phyloP scores from a whole-genome alignment of 352 stramenopile genomes.

The Aphanomyces cochlioides region DNA sequence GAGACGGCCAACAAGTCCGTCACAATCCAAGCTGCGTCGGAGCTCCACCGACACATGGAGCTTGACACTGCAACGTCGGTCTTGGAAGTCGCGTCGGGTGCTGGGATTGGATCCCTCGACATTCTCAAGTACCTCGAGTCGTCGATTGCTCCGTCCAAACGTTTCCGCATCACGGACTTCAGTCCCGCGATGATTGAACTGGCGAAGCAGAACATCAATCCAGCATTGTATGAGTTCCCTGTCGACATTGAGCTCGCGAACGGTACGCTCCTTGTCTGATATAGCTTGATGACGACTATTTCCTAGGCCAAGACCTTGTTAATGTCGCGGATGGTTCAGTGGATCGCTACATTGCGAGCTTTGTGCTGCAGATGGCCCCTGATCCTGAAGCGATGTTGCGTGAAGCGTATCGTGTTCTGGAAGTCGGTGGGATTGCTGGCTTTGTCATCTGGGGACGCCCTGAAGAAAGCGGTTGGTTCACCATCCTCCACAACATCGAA shows the following conservation, averaged over 20 bases:
- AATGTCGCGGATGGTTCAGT: constrained; percentile 37
- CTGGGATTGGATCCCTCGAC: constrained; percentile 46
- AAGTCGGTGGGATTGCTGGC: constrained; percentile 39
- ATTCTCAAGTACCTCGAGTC: constrained; percentile 32
- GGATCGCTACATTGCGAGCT: constrained; percentile 49
- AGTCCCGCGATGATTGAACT: constrained; percentile 7
- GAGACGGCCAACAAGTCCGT: constrained; percentile 49
- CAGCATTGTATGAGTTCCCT: neutral
- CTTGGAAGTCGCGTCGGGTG: constrained; percentile 50
- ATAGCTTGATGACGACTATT: neutral
- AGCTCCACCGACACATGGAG: constrained; percentile 53
- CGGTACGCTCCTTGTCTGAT: neutral
- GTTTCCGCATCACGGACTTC: constrained; percentile 5
- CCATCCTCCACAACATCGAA: constrained; percentile 27
- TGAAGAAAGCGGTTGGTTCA: constrained; percentile 45
- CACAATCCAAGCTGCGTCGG: constrained; percentile 43
- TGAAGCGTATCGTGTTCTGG: constrained; percentile 45
- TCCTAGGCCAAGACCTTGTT: constrained; percentile 39
- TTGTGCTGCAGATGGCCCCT: constrained; percentile 49
- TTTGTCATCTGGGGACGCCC: constrained; percentile 58
- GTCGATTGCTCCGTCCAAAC: constrained; percentile 27
- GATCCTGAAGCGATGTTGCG: constrained; percentile 48
- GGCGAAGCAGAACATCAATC: neutral
- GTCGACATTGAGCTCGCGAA: constrained; percentile 13
- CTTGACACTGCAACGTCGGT: constrained; percentile 41